Base-by-base conservation (phyloP, 768 basidiomycete genomes). In the Auriscalpium vulgare region DNA sequence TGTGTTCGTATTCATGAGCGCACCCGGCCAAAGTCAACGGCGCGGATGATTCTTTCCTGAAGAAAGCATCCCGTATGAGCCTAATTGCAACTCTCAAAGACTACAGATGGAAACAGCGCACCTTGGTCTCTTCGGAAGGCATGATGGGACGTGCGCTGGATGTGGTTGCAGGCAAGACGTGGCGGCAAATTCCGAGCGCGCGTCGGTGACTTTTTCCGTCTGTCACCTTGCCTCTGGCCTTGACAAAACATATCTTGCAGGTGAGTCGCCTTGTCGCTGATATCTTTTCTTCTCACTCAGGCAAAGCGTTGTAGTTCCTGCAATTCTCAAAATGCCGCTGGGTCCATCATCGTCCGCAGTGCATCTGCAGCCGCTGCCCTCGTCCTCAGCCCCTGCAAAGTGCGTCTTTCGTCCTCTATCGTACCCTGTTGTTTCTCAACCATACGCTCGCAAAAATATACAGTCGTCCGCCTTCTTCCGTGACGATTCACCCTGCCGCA, bases 81-180 rank as follows among this genome's bases (percentile, higher is more conserved):
- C 9, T 43, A 0, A 47, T 29, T 9, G 35, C 51, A 0, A 23
- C 4, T 16, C 2, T 3, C 17, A 36, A 51, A 43, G 48, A 51
- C 11, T 8, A 14, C 16, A n/a, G n/a, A 36, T 4, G 35, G n/a
- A 51, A 34, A 34, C 2, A 14, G 60, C 74, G 19, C 40, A 93
- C 91, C 74, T 88, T 92, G 71, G 89, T 91, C 68, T 94, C 91
- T 75, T 94, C 91, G 54, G 89, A 92, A 65, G 88, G 88, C 90
- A 92, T 92, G 63, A 51, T 65, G 60, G n/a, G n/a, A 17, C 56
- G 50, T 44, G 49, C 46, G 47, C 55, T 55, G 57, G 53, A 58
- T 64, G 62, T 61, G 63, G 58, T 56, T 58, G 61, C 51, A 51
- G 63, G 66, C 17, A 37, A 54, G 36, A 4, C 16, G 73, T 66